Base-by-base conservation (phyloP, 306 rosid species). In the Ormosia emarginata region DNA sequence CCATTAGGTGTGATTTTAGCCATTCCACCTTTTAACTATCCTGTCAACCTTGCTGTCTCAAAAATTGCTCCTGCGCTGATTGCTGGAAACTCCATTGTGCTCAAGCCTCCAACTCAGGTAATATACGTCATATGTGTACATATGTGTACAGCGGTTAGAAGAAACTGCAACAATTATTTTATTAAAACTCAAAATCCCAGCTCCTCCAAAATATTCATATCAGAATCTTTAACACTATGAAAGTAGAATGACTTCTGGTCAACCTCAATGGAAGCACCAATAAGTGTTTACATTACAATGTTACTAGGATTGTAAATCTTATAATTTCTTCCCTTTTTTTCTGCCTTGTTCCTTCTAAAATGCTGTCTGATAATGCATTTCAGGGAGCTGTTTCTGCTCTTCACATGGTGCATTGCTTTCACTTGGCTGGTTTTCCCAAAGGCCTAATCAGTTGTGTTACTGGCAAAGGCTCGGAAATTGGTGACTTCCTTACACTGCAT, bases 41-140 rank as follows among this genome's bases (percentile, higher is more conserved):
- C 99, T 2, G 99, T 95, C 79, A 95, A 95, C 78, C 96, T 95
- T 43, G 98, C 99, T 15, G 99, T 95, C 84, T 95, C 99, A 6
- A 95, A 95, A 85, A 93, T 95, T 41, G 98, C 91, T 56, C 99
- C 99, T 15, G 99, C 99, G 2, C 82, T 95, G 53, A 95, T 95
- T 37, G 99, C 99, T 81, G 99, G 99, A 84, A 95, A 95, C 81
- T 91, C 99, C 61, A 88, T 95, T 30, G 99, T 95, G 59, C 99
- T 95, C 86, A 95, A 95, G 84, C 99, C 99, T 80, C 99, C 99
- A 56, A 95, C 99, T 84, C 99, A 95, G 99, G 99, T 95, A 80
- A 58, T 74, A n/a, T n/a, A n/a, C n/a, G n/a, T n/a, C 32, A 49
- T 30, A 64, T 36, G 17, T 13, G 70, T 36, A 6, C 32, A 49